These are phyloP conservation scores for Botrytis elliptica DNA, from an alignment of 2,329 filamentous ascomycete species.

Conservation along the genomic window DNA sequence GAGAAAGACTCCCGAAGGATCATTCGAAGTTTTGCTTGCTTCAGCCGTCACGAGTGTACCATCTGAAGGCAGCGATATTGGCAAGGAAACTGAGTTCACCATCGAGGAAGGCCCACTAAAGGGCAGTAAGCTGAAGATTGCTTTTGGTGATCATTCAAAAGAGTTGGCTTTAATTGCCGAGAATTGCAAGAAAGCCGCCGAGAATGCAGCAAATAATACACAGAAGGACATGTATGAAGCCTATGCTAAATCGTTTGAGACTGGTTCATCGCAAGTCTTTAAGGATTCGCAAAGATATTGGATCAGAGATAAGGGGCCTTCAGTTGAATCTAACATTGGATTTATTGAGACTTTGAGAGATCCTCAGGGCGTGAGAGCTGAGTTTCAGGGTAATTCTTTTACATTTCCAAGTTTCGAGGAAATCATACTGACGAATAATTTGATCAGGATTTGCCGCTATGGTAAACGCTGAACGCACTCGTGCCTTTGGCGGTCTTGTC, in stretches of 20 bases:
- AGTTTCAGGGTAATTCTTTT: constrained; percentile 67
- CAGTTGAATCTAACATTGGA: constrained; percentile 76
- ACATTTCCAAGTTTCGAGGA: not conserved
- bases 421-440: not conserved
- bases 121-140: constrained; percentile 67
- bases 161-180: constrained; percentile 69
- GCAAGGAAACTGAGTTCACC: constrained; percentile 60
- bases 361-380: constrained; percentile 74
- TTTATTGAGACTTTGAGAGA: constrained; percentile 87
- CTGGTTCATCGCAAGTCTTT: constrained; percentile 72
- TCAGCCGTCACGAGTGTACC: constrained; percentile 63
- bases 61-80: constrained; percentile 63
- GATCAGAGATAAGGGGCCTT: constrained; percentile 80
- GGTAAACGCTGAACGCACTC: constrained; percentile 88
- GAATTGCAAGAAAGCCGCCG: constrained; percentile 66
- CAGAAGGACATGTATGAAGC: constrained; percentile 72
- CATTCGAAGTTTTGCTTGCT: constrained; percentile 73
- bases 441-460: constrained; percentile 63
- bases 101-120: constrained; percentile 58
- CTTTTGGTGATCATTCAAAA: constrained; percentile 71
- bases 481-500: constrained; percentile 83
- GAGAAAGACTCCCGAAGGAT: constrained; percentile 61
- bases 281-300: constrained; percentile 78
- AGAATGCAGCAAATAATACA: constrained; percentile 69
- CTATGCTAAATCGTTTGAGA: constrained; percentile 72